Evolutionary conservation across 1,284 basidiomycete genomes (phyloP), one percentile per base, ranked within the genome.

Genomic region (Pseudozyma sp.): DNA sequence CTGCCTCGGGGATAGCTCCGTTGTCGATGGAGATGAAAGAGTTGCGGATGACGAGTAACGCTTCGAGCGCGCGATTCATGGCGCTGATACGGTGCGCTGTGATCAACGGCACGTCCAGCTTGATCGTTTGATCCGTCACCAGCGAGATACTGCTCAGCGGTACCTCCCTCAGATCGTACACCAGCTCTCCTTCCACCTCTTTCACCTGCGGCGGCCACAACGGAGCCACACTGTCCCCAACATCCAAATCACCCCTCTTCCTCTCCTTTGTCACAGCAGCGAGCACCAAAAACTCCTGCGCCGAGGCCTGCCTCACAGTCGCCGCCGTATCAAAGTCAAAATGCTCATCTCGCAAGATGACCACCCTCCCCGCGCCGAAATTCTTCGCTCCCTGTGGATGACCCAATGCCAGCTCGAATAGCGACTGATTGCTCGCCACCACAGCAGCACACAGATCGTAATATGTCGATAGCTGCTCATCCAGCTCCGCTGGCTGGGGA

Each of bases 361-460:
- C 89, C 14, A 98, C 89, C 50, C 97, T 87, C 0, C 95, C 96
- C 0, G 90, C 83, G 5, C 86, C 84, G 40, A 99, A 85, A 4
- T 89, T 86, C 85, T 92, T 94, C 30, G 87, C 86, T 5, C 91
- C 91, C 73, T 91, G 89, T 17, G 88, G 88, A 64, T 91, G 88
- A 29, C 85, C 85, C 2, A 88, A 84, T 0, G 91, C 92, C 79
- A 91, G 87, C n/a, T 87, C 85, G 50, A 95, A 81, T 34, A 98
- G 84, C 30, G 85, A 85, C 52, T 88, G 88, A 81, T 94, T 94
- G 54, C 89, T 82, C 19, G 89, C 86, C n/a, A 90, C 87, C 48
- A 94, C 87, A 14, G 89, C 88, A 13, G 86, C 85, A 7, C 90
- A 91, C n/a, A 89, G 85, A 75, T 97, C 91, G 81, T 98, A 97